These are phyloP conservation scores for Tetrahymena thermophila DNA, from an alignment of 73 alveolate species.

Conservation along the genomic window DNA sequence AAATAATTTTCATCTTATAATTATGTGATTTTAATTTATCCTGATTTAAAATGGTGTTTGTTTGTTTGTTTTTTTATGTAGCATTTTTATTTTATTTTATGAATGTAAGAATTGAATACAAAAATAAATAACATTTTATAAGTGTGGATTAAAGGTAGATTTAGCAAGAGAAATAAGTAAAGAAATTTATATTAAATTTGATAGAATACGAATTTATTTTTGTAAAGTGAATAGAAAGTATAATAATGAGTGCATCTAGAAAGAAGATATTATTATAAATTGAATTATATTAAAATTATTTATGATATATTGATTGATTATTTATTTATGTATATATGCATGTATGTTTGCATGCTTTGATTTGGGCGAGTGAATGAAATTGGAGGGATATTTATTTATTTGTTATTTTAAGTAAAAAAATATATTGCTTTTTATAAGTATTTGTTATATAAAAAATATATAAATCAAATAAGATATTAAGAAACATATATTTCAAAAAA, in stretches of 20 bases:
- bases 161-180: too few species aligned
- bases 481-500: neutral
- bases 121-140: too few species aligned
- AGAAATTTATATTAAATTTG: neutral
- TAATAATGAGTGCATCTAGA: neutral
- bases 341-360: too few species aligned
- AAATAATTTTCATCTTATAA: too few species aligned
- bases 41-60: too few species aligned
- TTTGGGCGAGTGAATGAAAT: neutral
- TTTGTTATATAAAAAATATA: neutral
- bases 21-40: too few species aligned
- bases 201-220: neutral
- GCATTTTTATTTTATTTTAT: too few species aligned
- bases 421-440: neutral
- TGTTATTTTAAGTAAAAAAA: neutral
- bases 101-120: too few species aligned
- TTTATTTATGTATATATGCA: too few species aligned
- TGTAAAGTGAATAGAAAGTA: neutral
- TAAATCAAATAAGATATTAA: neutral
- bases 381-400: neutral
- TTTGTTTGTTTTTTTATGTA: too few species aligned
- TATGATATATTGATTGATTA: neutral
- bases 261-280: neutral
- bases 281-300: neutral
- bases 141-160: too few species aligned